These are phyloP conservation scores for Penium margaritaceum DNA, from an alignment of 139 green algal genomes.

Conservation along the genomic window DNA sequence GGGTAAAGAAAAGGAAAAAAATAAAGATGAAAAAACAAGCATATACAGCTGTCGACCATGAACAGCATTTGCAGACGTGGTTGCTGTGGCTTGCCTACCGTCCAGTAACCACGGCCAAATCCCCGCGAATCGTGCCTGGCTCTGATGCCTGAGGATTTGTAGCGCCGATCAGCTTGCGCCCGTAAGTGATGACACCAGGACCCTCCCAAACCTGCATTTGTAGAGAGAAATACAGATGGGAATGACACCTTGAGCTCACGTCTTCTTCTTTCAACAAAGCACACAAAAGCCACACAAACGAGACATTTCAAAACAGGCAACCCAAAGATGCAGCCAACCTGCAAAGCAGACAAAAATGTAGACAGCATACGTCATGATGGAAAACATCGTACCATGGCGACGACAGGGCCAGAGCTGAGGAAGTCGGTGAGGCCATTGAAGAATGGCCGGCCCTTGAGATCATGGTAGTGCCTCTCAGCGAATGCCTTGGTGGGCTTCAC, in stretches of 20 bases:
- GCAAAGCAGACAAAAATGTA: too few relatives aligned
- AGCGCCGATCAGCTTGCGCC: slow-evolving; percentile 77
- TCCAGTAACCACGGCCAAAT: slow-evolving; percentile 75
- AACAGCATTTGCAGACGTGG: too few relatives aligned
- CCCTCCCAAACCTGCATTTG: slow-evolving; percentile 84
- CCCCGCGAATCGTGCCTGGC: slow-evolving; percentile 87
- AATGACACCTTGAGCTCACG: too few relatives aligned
- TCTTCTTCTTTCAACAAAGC: too few relatives aligned
- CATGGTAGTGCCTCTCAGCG: slow-evolving; percentile 62
- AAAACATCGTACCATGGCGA: slow-evolving; percentile 60
- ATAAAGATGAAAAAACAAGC: too few relatives aligned
- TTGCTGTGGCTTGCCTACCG: too few relatives aligned
- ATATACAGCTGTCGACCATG: not conserved
- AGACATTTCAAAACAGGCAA: too few relatives aligned
- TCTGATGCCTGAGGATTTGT: slow-evolving; percentile 84
- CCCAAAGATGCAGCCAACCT: not conserved
- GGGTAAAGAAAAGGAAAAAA: too few relatives aligned
- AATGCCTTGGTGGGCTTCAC: slow-evolving; percentile 18
- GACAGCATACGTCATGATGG: too few relatives aligned
- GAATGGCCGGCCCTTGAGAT: slow-evolving; percentile 63
- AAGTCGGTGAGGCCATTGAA: slow-evolving; percentile 61
- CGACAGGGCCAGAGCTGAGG: slow-evolving; percentile 64
- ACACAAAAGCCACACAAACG: not conserved
- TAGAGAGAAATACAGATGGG: not conserved
- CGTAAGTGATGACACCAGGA: slow-evolving; percentile 81